Percentiles rank a stretch among this genome's conserved stretches.
Evolutionary conservation across 1,284 basidiomycete species (phyloP).

Genomic region (Taiwanofungus camphoratus): DNA sequence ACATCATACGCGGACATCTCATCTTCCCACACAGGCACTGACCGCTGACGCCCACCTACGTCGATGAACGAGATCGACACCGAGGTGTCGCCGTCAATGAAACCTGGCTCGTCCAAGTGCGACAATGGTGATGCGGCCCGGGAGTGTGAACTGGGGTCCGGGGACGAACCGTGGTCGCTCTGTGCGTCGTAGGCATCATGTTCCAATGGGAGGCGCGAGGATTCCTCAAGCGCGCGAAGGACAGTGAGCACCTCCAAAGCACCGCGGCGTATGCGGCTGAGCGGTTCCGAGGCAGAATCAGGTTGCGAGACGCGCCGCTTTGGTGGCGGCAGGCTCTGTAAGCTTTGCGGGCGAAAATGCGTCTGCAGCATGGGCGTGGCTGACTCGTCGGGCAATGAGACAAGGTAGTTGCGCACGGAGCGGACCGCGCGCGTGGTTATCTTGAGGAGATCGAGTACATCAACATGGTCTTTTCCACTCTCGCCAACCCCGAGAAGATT

Average conservation of each 20-base stretch:
- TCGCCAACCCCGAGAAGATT: slow-evolving; percentile 23
- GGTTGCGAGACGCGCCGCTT: slow-evolving; percentile 35
- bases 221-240: slow-evolving; percentile 67
- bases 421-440: slow-evolving; percentile 73
- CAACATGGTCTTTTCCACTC: slow-evolving; percentile 25
- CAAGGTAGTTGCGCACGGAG: slow-evolving; percentile 73
- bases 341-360: slow-evolving; percentile 41
- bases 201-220: slow-evolving; percentile 54
- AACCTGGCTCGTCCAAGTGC: slow-evolving; percentile 24
- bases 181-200: slow-evolving; percentile 74
- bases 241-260: slow-evolving; percentile 74
- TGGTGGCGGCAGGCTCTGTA: slow-evolving; percentile 31
- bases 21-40: slow-evolving; percentile 77
- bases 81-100: slow-evolving; percentile 45
- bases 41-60: slow-evolving; percentile 56
- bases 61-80: slow-evolving; percentile 63
- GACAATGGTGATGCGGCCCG: slow-evolving; percentile 43
- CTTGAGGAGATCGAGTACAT: slow-evolving; percentile 65
- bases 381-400: slow-evolving; percentile 73
- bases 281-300: slow-evolving; percentile 41
- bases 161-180: slow-evolving; percentile 50
- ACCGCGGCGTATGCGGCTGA: slow-evolving; percentile 60
- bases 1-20: slow-evolving; percentile 43
- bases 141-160: slow-evolving; percentile 30
- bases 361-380: slow-evolving; percentile 41